Base-by-base conservation (phyloP, 768 basidiomycete genomes). In the Mycena maculata region DNA sequence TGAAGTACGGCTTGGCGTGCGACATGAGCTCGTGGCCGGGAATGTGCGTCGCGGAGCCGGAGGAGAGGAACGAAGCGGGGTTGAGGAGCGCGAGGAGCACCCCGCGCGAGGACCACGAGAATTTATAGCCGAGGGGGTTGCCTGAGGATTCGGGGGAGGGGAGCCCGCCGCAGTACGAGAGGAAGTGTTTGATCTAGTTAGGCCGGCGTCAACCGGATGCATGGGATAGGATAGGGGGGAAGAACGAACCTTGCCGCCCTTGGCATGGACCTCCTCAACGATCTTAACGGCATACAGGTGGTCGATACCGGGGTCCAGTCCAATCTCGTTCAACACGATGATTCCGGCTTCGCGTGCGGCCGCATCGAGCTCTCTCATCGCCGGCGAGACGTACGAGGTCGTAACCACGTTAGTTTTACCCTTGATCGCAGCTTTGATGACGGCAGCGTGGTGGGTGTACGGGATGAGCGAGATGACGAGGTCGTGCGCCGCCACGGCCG, bases 71-170 rank as follows among this genome's bases (percentile, higher is more conserved):
- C 4, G 92, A 90, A 22, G 95, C 98, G 38, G 87, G 84, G 84
- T 99, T 99, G 73, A 96, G 88, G 56, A 98, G 88, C 2, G 98
- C 97, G 71, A 98, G 92, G 60, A 99, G 91, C 47, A 96, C 96
- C 56, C 96, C 97, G 23, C 95, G 92, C 10, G 96, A 93, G 9
- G 95, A 97, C 98, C 98, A 99, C 39, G 95, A 98, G 83, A 99
- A 98, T 79, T 98, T 98, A 89, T 98, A 99, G 13, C 97, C 97
- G 62, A 99, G 91, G 3, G 98, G 96, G 83, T 99, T 99, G 75
- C 90, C 90, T 5, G 95, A 88, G 75, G 92, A 92, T 73, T 94
- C 91, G 9, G 95, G 94, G 0, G 96, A 94, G 52, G 96, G 96
- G 52, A 98, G 92, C 64, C 97, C 97, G 76, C 96, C 96, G 70